Evolutionary conservation across 805 yeast genomes (phyloP), one percentile per base, ranked within the genome.

Genomic region (Candida morakotiae): DNA sequence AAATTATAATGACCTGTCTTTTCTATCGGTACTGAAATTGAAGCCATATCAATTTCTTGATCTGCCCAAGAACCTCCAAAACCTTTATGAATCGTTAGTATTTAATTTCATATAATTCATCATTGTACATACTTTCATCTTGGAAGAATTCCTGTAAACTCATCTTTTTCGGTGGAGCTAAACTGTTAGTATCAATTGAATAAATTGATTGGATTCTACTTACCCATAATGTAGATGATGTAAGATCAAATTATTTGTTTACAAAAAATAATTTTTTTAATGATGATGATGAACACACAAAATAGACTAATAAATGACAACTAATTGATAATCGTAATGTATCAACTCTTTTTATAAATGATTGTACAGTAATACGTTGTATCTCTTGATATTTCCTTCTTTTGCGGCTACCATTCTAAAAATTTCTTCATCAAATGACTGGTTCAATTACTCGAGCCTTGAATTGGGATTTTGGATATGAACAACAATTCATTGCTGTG

Each of bases 401-500:
- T n/a, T n/a, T n/a, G n/a, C n/a, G n/a, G n/a, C n/a, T n/a, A n/a
- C n/a, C n/a, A n/a, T n/a, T n/a, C n/a, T n/a, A n/a, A n/a, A n/a
- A n/a, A n/a, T n/a, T n/a, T n/a, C n/a, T n/a, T n/a, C n/a, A n/a
- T n/a, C n/a, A n/a, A 24, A 78, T 78, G 82, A 69, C 80, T 28
- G 85, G 85, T 4, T 69, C 75, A 25, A 73, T 81, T 9, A 62
- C 69, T n/a, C 65, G 81, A 39, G 81, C 84, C 7, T 52, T 58
- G 35, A 70, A 70, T 30, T 81, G 88, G 88, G 79, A 77, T 40
- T 47, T 50, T n/a, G 77, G 71, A 5, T 58, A 59, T 30, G 72
- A 69, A 30, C 85, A 81, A 51, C 72, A 70, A 34, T 81, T 77
- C 48, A 58, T 85, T 9, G 80, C 85, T 0, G 81, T 83, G 5